Evolutionary conservation across 805 yeast genomes (phyloP).

Genomic region (Naumovozyma dairenensis): DNA sequence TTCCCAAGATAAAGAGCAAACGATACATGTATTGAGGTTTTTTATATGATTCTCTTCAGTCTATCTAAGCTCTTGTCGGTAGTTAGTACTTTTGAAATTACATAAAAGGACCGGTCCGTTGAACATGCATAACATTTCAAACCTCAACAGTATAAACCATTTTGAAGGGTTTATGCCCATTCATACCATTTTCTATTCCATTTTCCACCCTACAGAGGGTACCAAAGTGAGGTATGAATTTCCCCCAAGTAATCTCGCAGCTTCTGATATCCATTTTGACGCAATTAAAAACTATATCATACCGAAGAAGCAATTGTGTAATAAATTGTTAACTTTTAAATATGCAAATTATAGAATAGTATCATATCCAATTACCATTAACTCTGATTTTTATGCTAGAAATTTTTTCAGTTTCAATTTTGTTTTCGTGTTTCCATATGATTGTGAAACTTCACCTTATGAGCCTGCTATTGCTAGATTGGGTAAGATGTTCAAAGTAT

Average conservation of each 20-base stretch:
- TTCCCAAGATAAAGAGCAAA: no score
- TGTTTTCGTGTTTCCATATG: constrained; percentile 81
- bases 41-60: no score
- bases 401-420: constrained; percentile 90
- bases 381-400: constrained; percentile 67
- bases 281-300: constrained; percentile 81
- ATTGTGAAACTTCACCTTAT: constrained; percentile 73
- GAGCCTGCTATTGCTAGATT: constrained; percentile 76
- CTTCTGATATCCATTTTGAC: constrained; percentile 60
- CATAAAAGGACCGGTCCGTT: no score
- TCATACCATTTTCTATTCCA: constrained; percentile 76
- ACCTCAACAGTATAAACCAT: constrained; percentile 3
- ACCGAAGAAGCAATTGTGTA: constrained; percentile 88
- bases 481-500: constrained; percentile 78
- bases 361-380: constrained; percentile 83
- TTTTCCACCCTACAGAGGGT: constrained; percentile 93
- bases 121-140: background rate
- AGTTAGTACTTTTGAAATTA: background rate
- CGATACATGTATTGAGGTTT: no score
- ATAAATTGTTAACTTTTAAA: constrained; percentile 65
- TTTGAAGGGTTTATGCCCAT: constrained; percentile 76
- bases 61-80: no score
- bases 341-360: constrained; percentile 60
- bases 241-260: constrained; percentile 48
- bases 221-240: constrained; percentile 86